phyloP scores from a whole-genome alignment of 495 filamentous ascomycete species.

The Podospora australis region DNA sequence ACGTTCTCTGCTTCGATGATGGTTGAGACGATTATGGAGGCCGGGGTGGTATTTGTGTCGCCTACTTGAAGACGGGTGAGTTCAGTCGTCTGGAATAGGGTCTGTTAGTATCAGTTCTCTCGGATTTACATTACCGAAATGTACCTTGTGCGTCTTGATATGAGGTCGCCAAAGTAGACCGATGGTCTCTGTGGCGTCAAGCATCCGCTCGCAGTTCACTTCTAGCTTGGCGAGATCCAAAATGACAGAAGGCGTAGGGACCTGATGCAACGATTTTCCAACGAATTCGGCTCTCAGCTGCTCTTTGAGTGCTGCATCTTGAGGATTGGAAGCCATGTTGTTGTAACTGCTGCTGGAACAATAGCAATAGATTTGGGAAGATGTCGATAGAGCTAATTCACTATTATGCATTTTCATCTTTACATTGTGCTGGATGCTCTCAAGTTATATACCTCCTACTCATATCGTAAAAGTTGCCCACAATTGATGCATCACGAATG shows the following conservation, averaged over 20 bases:
- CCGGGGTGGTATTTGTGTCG: conserved; percentile 37
- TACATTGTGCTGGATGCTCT: no score
- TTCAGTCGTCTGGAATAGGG: conserved; percentile 50
- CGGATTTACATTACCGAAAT: conserved; percentile 1
- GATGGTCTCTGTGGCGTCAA: conserved; percentile 52
- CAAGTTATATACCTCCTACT: no score
- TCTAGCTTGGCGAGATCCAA: conserved; percentile 62
- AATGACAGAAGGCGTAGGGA: conserved; percentile 62
- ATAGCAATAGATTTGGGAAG: no score
- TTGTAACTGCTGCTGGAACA: no score
- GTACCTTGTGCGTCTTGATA: conserved; percentile 82
- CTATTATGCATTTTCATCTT: no score
- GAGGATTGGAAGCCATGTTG: not conserved
- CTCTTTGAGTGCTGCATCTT: conserved; percentile 29
- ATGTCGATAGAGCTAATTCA: no score
- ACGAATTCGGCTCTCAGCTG: conserved; percentile 46
- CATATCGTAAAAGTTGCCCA: no score
- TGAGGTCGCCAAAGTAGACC: conserved; percentile 69
- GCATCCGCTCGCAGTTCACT: conserved; percentile 69
- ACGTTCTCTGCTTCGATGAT: conserved; percentile 68
- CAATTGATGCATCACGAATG: no score
- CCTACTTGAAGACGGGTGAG: conserved; percentile 70
- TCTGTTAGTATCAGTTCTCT: conserved; percentile 2
- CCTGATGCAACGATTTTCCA: conserved; percentile 53
- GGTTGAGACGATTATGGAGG: conserved; percentile 73